These are phyloP conservation scores for Rhododendron molle DNA, from an alignment of 148 eudicot genomes.

Conservation along the genomic window DNA sequence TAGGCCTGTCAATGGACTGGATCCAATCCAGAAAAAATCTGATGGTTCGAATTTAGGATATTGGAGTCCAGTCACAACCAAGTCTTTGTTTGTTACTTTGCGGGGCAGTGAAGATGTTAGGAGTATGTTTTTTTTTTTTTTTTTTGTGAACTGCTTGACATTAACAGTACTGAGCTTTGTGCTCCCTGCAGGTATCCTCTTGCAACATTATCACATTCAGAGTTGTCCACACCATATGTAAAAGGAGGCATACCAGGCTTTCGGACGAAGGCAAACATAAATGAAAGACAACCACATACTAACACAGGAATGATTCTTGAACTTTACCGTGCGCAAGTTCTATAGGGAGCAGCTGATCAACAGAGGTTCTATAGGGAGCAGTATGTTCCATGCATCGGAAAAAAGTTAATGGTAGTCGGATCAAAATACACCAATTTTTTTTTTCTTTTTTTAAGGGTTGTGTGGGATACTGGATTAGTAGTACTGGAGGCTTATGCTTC, in stretches of 20 bases:
- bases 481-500: background rate
- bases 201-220: background rate
- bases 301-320: slow-evolving; percentile 1
- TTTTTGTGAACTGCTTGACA: background rate
- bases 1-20: background rate
- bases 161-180: background rate
- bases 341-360: background rate
- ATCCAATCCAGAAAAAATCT: background rate
- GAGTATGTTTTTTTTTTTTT: no score
- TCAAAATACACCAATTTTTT: background rate
- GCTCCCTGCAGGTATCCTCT: background rate
- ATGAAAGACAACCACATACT: background rate
- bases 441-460: background rate
- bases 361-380: background rate
- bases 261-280: background rate
- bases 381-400: background rate
- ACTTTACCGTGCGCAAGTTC: background rate
- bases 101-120: background rate
- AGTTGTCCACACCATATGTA: background rate
- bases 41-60: background rate
- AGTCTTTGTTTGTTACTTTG: background rate
- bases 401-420: background rate
- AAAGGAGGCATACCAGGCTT: background rate
- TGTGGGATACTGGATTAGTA: background rate
- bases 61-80: background rate